Evolutionary conservation across 2,329 filamentous ascomycete species (phyloP), one percentile per base, ranked within the genome.

Genomic region (Tricladium varicosporioides): DNA sequence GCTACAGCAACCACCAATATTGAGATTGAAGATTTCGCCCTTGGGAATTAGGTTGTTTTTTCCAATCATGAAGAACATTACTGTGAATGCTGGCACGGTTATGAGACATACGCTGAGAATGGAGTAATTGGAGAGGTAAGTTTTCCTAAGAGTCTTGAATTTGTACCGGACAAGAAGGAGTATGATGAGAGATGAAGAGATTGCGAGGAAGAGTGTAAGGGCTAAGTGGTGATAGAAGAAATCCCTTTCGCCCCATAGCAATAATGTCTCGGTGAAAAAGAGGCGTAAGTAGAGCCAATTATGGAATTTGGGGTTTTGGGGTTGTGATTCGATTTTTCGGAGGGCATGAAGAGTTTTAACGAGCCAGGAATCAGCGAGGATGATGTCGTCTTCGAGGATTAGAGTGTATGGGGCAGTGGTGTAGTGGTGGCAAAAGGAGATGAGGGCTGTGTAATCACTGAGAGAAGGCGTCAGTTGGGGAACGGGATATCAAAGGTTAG

Each of bases 341-440:
- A 65, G 49, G 14, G 52, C 52, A 19, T 53, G 55, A 19, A 33
- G 46, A n/a, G 70, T 70, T 48, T 69, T 69, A 5, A 65, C 54
- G 36, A 73, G 50, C 72, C 72, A 74, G 14, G 71, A 71, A n/a
- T 71, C 67, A 1, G 71, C 70, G 15, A 72, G 60, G 19, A 73
- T 67, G 40, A 73, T 69, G 45, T 74, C 71, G 60, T 74, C 72
- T 57, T 74, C 72, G 54, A 73, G 70, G 5, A 74, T 67, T 11
- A 64, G 63, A 15, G 70, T 73, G 51, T 72, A 74, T 2, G 68
- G 66, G 1, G 70, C 66, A 5, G 62, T 63, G 3, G 65, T 68
- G 7, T 63, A 22, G 15, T 69, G 62, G 56, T 71, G 62, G 56
- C 71, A 74, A 32, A 57, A 32, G 5, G 63, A 49, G 4, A 74